Percentiles rank a stretch among this genome's conserved stretches.
phyloP scores from a whole-genome alignment of 495 filamentous ascomycete genomes.

The Podospora sp. region DNA sequence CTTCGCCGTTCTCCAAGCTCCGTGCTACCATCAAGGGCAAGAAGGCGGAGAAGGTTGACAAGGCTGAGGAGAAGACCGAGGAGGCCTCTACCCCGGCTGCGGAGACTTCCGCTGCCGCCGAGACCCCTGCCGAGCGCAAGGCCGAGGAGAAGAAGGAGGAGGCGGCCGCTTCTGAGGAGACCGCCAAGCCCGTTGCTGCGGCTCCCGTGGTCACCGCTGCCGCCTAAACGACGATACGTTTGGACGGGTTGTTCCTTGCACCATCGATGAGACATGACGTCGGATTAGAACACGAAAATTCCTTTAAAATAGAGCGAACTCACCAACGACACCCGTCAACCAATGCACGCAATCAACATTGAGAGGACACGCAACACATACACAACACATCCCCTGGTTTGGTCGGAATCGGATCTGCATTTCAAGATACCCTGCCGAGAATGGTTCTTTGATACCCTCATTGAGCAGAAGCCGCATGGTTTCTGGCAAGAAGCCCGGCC shows the following conservation, averaged over 20 bases:
- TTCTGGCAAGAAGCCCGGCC: conserved; percentile 4
- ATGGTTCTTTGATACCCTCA: conserved; percentile 53
- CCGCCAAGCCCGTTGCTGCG: conserved; percentile 43
- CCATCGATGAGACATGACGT: conserved; percentile 25
- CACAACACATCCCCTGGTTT: conserved; percentile 40
- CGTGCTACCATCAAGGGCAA: conserved; percentile 56
- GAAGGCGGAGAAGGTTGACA: conserved; percentile 40
- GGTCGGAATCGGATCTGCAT: conserved; percentile 58
- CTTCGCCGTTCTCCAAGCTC: conserved; percentile 59
- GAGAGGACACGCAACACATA: conserved; percentile 25
- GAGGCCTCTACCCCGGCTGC: conserved; percentile 51
- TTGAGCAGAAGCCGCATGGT: conserved; percentile 12
- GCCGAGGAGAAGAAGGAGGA: conserved; percentile 54
- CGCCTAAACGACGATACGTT: conserved; percentile 40
- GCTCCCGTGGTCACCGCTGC: conserved; percentile 50
- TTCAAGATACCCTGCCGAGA: conserved; percentile 58
- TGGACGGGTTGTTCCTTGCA: not conserved
- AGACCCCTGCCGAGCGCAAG: conserved; percentile 40
- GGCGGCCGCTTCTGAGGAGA: conserved; percentile 47
- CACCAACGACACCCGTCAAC: conserved; percentile 20
- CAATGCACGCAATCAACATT: conserved; percentile 23
- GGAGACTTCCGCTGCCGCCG: conserved; percentile 47
- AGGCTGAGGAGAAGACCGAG: conserved; percentile 54
- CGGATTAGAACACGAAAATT: conserved; percentile 24
- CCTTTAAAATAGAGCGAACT: conserved; percentile 37